Conservation (phyloP, 2,329 filamentous ascomycete species). For the Cylindrodendrum hubeiense region DNA sequence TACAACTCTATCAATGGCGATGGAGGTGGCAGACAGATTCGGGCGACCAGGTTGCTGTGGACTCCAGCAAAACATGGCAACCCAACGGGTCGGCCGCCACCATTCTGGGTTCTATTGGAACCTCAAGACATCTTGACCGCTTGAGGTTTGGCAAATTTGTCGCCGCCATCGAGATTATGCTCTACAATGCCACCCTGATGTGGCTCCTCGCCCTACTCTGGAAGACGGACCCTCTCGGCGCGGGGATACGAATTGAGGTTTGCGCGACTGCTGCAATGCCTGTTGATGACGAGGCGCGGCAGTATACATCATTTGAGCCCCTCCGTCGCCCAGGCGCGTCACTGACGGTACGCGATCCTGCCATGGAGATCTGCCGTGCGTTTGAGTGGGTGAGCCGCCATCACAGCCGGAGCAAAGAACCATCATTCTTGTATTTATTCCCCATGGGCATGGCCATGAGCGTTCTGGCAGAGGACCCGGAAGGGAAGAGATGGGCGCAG, state of each 20-base stretch:
- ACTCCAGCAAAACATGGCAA: neutral
- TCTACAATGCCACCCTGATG: constrained; percentile 35
- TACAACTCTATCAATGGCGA: constrained; percentile 11
- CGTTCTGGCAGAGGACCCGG: constrained; percentile 15
- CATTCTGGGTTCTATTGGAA: neutral
- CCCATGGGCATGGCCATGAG: constrained; percentile 30
- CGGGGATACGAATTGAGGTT: constrained; percentile 18
- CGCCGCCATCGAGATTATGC: constrained; percentile 29
- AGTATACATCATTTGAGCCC: constrained; percentile 16
- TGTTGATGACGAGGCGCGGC: neutral
- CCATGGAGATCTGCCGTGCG: constrained; percentile 23
- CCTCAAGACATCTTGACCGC: neutral
- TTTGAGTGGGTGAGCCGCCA: constrained; percentile 30
- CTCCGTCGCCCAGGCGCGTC: constrained; percentile 19
- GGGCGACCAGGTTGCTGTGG: constrained; percentile 10
- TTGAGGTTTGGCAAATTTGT: constrained; percentile 17
- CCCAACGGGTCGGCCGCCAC: neutral
- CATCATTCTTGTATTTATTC: constrained; percentile 25
- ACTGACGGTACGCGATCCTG: constrained; percentile 18
- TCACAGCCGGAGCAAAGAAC: constrained; percentile 21
- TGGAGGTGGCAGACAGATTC: constrained; percentile 23
- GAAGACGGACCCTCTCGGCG: constrained; percentile 32
- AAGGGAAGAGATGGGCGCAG: constrained; percentile 3
- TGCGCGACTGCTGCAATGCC: constrained; percentile 10
- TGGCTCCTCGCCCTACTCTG: constrained; percentile 34